Evolutionary conservation across 257 asterid species (phyloP), one percentile per base, ranked within the genome.

Genomic region (Ilex aquifolium): DNA sequence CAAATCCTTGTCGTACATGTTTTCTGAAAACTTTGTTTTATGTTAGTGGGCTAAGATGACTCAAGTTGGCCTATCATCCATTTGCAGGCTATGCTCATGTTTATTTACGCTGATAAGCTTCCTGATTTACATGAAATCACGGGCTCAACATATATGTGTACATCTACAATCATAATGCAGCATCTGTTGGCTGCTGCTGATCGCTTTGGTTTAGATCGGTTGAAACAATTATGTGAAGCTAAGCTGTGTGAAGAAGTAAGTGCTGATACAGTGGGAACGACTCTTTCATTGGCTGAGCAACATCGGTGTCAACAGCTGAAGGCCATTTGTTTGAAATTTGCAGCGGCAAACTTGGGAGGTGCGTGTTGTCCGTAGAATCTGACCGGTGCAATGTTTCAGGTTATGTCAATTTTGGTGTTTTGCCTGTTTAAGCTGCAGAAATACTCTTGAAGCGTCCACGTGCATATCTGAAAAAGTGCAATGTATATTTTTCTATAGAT

Each of bases 311-410:
- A 75, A 4, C 93, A 92, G 79, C 97, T 92, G 65, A 92, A 92
- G 74, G 78, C 90, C 79, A 82, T 88, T 64, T 92, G 98, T 74
- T 76, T 92, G 66, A 88, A 89, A 77, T 92, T 92, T 77, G 95
- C 98, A 51, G 95, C 95, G 50, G 67, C 93, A 71, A 87, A 92
- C 84, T 87, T 92, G 91, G 97, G 97, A 88, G 97, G 97, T 91
- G 96, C 90, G 98, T 88, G 90, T 87, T 76, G 88, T 80, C 86
- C 86, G 67, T 84, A 86, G 91, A 53, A 86, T 67, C 89, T 90
- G 88, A 87, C 85, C 83, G 71, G 86, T 85, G 87, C 94, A 82
- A 74, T 84, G 69, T 87, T 87, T 85, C 93, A 87, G 96, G 91
- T 90, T 78, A 74, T 78, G 82, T 81, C 73, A 72, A 62, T 67